Evolutionary conservation across 2,329 filamentous ascomycete species (phyloP), one percentile per base, ranked within the genome.

Genomic region (Beauveria scarabaeidicola): DNA sequence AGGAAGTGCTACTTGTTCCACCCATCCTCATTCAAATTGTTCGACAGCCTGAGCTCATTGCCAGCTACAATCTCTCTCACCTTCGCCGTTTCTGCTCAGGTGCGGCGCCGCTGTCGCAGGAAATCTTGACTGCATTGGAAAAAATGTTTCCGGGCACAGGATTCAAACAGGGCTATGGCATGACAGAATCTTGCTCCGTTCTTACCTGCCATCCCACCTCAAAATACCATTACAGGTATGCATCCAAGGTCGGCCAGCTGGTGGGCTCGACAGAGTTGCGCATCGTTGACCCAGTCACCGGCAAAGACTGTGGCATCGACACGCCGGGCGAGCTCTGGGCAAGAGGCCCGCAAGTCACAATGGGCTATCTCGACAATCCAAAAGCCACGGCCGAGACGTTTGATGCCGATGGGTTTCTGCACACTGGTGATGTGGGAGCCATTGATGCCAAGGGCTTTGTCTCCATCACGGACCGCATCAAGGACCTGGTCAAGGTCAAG

Each of bases 401-500:
- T 15, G 80, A 83, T 61, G 64, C 69, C 1, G 78, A 84, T 62
- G 82, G 81, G 0, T 78, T 83, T 66, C 72, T 87, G 19, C 79
- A 84, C 61, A 88, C 85, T 0, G 85, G 76, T 0, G 81, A 85
- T 58, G 76, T 81, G 46, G 85, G 83, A 2, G 68, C 72, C 7
- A 78, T 87, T 15, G 80, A 84, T 56, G 66, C 69, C 0, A 77
- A 84, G 61, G 83, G 81, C 0, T 74, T 84, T 63, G 73, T 87
- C 10, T 77, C 78, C 29, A 83, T 85, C 59, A 75, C 77, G 1
- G 84, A 87, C 65, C 77, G 84, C 0, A 82, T 87, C 68, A 88
- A 88, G 72, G 84, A 87, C 69, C 81, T 87, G 76, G 84, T 87
- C 69, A 87, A 87, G 67, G 83, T 87, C 10, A 86, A 86, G 63